These are phyloP conservation scores for Platanthera guangdongensis DNA, from an alignment of 106 monocot genomes.

Conservation along the genomic window DNA sequence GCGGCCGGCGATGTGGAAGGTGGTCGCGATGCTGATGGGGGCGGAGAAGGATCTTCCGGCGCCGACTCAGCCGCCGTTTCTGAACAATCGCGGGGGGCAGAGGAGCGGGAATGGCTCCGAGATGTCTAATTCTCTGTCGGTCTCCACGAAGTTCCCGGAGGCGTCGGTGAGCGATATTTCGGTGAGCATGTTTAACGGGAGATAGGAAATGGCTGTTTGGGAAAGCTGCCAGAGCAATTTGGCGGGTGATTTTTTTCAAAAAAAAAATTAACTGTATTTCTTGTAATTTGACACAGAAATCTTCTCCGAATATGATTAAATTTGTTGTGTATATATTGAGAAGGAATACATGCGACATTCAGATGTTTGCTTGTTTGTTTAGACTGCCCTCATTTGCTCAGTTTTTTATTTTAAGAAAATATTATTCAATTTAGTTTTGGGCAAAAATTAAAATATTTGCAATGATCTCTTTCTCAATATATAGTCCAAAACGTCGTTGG, in stretches of 20 bases:
- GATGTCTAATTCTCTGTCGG: constrained; percentile 12
- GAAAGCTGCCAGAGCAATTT: neutral
- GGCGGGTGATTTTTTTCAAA: neutral
- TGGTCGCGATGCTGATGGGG: constrained; percentile 28
- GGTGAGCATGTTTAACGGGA: constrained; percentile 12
- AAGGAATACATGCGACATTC: too few relatives aligned
- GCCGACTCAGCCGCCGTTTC: constrained; percentile 53
- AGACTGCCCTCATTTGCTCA: too few relatives aligned
- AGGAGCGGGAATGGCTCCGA: constrained; percentile 15
- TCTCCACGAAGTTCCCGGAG: constrained; percentile 15
- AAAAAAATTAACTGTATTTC: too few relatives aligned
- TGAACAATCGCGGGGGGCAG: constrained; percentile 13
- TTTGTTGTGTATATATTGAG: too few relatives aligned
- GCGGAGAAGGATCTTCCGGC: constrained; percentile 19
- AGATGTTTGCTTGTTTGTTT: too few relatives aligned
- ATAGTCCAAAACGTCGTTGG: too few relatives aligned
- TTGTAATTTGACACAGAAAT: too few relatives aligned
- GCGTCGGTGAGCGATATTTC: constrained; percentile 37
- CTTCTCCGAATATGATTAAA: too few relatives aligned
- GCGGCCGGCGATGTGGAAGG: constrained; percentile 59
- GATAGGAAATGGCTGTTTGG: neutral
- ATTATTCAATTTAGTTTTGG: too few relatives aligned
- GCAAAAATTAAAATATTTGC: too few relatives aligned
- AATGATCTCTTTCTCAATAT: too few relatives aligned
- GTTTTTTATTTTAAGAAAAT: too few relatives aligned